Evolutionary conservation across 192 early-diverging fungal genomes (phyloP).

Genomic region (Hyaloraphidium curvatum): DNA sequence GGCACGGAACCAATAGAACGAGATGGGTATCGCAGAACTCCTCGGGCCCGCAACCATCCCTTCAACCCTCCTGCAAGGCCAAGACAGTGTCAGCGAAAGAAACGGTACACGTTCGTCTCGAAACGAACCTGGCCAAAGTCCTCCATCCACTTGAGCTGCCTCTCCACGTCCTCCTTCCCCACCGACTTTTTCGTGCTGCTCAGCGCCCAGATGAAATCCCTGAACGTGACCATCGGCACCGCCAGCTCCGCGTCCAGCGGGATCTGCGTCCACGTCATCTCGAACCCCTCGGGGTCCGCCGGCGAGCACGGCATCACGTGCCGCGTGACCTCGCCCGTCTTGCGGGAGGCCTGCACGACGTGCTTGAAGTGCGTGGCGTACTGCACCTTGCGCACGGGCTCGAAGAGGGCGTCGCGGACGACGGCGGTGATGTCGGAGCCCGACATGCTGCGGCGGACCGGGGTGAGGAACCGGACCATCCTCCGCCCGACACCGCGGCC

Average conservation of each 20-base stretch:
- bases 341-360: conserved; percentile 28
- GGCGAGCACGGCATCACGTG: conserved; percentile 90
- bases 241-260: conserved; percentile 58
- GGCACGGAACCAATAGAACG: no score
- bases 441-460: conserved; percentile 38
- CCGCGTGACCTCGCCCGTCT: conserved; percentile 27
- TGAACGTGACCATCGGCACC: conserved; percentile 10
- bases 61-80: no score
- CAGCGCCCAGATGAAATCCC: conserved; percentile 72
- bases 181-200: conserved; percentile 63
- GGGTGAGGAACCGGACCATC: neutral
- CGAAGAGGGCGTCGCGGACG: conserved; percentile 68
- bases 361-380: conserved; percentile 77
- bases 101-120: no score
- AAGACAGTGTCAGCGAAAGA: no score
- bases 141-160: conserved; percentile 72
- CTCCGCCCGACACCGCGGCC: neutral
- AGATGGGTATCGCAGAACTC: no score
- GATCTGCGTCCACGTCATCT: conserved; percentile 78
- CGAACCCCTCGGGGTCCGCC: conserved; percentile 65
- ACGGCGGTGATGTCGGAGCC: conserved; percentile 81
- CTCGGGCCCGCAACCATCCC: no score
- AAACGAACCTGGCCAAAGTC: conserved; percentile 63
- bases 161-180: conserved; percentile 55
- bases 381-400: conserved; percentile 92